Evolutionary conservation across 129 eudicot genomes (phyloP).

Genomic region (Rutidosis leptorrhynchoides): DNA sequence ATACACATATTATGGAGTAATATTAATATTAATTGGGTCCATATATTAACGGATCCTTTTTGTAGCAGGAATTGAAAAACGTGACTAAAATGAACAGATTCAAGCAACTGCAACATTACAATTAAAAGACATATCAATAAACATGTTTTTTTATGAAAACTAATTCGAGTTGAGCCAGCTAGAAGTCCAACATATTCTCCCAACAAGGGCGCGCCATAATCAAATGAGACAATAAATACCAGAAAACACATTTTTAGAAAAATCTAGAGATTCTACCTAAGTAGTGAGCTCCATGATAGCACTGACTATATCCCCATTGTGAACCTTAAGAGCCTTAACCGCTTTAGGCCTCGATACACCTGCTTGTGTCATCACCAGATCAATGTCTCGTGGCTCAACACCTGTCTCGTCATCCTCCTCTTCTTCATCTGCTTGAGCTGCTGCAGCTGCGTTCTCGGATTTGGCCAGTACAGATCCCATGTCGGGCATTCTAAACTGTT

Average conservation of each 20-base stretch:
- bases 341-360: slow-evolving; percentile 70
- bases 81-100: not conserved
- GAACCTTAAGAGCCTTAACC: slow-evolving; percentile 74
- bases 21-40: too few species aligned
- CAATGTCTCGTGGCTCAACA: slow-evolving; percentile 72
- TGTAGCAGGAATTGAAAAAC: not conserved
- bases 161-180: not conserved
- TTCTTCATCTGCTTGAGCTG: slow-evolving; percentile 58
- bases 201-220: slow-evolving; percentile 11
- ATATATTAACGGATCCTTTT: not conserved
- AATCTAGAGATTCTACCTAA: slow-evolving; percentile 22
- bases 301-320: slow-evolving; percentile 73
- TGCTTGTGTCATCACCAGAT: slow-evolving; percentile 76
- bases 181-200: not conserved
- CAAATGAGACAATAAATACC: slow-evolving; percentile 16
- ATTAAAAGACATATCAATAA: not conserved
- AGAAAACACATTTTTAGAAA: slow-evolving; percentile 21
- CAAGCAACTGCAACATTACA: not conserved
- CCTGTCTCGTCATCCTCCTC: slow-evolving; percentile 86
- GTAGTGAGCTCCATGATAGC: slow-evolving; percentile 84
- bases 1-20: too few species aligned
- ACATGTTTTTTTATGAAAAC: not conserved
- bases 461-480: slow-evolving; percentile 66
- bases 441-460: slow-evolving; percentile 48
- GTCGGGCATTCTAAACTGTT: slow-evolving; percentile 81